A percentile compares a stretch with the other conserved stretches of the same genome.
phyloP scores from a whole-genome alignment of 441 rosid genomes.

The Erysimum pusillum region DNA sequence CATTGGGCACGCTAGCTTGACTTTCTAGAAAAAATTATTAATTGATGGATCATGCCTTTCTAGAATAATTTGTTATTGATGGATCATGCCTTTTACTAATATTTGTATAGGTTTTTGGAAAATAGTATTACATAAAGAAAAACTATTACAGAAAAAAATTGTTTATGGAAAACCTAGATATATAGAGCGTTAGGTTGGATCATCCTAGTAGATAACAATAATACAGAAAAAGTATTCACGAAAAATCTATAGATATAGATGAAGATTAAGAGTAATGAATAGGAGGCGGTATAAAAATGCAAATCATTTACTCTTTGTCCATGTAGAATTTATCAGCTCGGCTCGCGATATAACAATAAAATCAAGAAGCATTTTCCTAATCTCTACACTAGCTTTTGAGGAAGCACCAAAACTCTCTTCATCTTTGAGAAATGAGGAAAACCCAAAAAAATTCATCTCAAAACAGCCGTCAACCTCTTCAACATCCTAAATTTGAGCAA shows the following conservation, averaged over 20 bases:
- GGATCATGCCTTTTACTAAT: not conserved
- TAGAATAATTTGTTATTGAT: not conserved
- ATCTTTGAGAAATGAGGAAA: conserved; percentile 4
- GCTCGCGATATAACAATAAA: not conserved
- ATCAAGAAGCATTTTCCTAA: conserved; percentile 24
- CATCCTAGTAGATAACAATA: not conserved
- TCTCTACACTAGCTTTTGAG: conserved; percentile 23
- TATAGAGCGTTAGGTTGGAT: not conserved
- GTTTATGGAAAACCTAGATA: not conserved
- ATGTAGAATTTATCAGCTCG: conserved; percentile 1
- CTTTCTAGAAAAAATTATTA: not conserved
- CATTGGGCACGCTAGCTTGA: not conserved
- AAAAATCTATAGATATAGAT: not conserved
- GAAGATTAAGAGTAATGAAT: not conserved
- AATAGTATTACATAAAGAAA: not conserved
- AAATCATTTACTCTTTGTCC: not conserved
- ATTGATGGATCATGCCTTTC: not conserved
- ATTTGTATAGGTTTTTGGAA: not conserved
- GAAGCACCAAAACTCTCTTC: conserved; percentile 23
- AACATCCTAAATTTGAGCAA: conserved; percentile 38
- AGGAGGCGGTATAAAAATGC: not conserved
- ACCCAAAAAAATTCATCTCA: conserved; percentile 26
- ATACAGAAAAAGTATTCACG: not conserved
- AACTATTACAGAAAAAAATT: not conserved
- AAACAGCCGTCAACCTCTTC: conserved; percentile 41